Conservation (phyloP, 345 rosid species). For the Noccaea caerulescens region DNA sequence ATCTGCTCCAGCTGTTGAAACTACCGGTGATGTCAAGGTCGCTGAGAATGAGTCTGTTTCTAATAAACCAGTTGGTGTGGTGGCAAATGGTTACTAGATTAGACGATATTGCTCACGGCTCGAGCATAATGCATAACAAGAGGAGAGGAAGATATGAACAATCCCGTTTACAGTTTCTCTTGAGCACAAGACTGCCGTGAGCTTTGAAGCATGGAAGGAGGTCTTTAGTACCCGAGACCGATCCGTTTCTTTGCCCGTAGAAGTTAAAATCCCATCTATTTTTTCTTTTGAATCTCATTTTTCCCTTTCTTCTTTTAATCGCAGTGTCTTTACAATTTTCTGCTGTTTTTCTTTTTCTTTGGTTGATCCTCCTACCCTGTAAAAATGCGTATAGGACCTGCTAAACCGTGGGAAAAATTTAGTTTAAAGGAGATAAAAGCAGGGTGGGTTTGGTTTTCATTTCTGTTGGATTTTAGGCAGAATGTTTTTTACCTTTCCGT, state of each 20-base stretch:
- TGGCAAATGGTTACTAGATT: slow-evolving; percentile 52
- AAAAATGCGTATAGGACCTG: slow-evolving; percentile 40
- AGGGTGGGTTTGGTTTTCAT: slow-evolving; percentile 41
- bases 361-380: slow-evolving; percentile 44
- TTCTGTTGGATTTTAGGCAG: slow-evolving; percentile 38
- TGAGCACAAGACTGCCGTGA: slow-evolving; percentile 38
- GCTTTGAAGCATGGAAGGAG: slow-evolving; percentile 39
- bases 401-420: slow-evolving; percentile 34
- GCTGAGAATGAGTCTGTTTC: slow-evolving; percentile 47
- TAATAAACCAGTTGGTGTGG: slow-evolving; percentile 41
- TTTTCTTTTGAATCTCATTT: slow-evolving; percentile 27
- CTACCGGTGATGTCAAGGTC: slow-evolving; percentile 41
- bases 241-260: slow-evolving; percentile 34
- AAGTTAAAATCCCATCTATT: slow-evolving; percentile 32
- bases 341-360: background rate
- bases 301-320: background rate
- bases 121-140: slow-evolving; percentile 15
- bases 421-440: slow-evolving; percentile 36
- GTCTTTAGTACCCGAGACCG: slow-evolving; percentile 18
- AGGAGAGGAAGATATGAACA: slow-evolving; percentile 41
- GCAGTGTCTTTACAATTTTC: slow-evolving; percentile 25
- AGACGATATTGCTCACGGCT: slow-evolving; percentile 37
- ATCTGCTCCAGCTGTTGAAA: slow-evolving; percentile 35
- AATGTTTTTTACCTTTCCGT: background rate
- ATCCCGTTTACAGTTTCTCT: slow-evolving; percentile 29